phyloP scores from a whole-genome alignment of 306 rosid genomes.

The Cucurbita argyrosperma region DNA sequence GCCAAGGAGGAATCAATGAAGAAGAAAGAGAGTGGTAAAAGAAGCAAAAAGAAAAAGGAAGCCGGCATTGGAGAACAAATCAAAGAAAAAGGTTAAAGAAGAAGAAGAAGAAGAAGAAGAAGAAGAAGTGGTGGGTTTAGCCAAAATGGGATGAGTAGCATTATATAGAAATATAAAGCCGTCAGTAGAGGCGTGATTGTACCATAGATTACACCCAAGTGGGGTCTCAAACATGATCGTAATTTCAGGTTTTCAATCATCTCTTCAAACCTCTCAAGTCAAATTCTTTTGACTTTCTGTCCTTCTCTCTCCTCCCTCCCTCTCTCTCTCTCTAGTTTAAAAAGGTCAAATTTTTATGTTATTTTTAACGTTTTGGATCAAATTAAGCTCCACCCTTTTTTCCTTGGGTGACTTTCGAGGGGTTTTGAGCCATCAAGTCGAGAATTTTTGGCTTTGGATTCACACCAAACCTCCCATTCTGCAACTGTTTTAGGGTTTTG shows the following conservation, averaged over 20 bases:
- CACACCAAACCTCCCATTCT: background rate
- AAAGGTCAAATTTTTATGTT: background rate
- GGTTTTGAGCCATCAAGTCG: background rate
- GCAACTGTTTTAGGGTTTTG: background rate
- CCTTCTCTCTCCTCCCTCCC: background rate
- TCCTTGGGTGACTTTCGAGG: background rate
- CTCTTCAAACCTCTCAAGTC: background rate
- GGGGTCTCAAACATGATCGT: background rate
- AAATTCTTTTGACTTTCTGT: background rate
- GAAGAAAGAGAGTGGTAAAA: constrained; percentile 14
- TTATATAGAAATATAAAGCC: constrained; percentile 53
- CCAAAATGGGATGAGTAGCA: background rate
- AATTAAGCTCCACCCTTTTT: background rate
- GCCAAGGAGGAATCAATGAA: constrained; percentile 21
- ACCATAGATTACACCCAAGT: background rate
- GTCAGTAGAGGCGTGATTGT: constrained; percentile 86
- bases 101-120: background rate
- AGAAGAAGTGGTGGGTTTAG: background rate
- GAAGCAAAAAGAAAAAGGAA: constrained; percentile 13
- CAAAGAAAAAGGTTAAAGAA: background rate
- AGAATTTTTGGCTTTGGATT: background rate
- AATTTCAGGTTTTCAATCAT: background rate
- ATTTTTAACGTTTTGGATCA: background rate
- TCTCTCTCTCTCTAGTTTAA: background rate
- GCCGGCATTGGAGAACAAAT: background rate